These are phyloP conservation scores for Leishmania aethiopica DNA, from an alignment of 208 protist species.

Conservation along the genomic window DNA sequence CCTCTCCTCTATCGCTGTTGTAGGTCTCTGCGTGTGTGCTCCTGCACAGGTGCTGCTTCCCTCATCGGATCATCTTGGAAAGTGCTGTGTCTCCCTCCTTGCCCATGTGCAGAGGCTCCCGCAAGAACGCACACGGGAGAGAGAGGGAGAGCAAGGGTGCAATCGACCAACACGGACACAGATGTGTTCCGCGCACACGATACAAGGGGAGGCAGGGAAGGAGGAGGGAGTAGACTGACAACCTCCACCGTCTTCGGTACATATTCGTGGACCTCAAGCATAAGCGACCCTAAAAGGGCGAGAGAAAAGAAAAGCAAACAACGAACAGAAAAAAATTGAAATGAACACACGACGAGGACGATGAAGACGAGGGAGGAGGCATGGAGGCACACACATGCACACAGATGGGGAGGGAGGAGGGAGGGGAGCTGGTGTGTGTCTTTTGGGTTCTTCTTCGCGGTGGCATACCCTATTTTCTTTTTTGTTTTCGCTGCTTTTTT, in stretches of 20 bases:
- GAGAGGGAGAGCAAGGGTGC: not conserved
- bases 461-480: not conserved
- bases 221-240: not conserved
- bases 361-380: not conserved
- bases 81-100: not conserved
- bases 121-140: not conserved
- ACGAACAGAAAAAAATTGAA: not conserved
- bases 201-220: not conserved
- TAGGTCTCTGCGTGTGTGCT: not conserved
- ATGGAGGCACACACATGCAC: not conserved
- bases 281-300: not conserved
- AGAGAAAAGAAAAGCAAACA: not conserved
- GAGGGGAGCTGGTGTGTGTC: not conserved
- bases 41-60: not conserved
- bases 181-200: not conserved
- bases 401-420: too few species aligned
- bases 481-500: too few species aligned
- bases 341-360: not conserved
- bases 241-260: slow-evolving; percentile 4
- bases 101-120: not conserved
- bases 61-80: not conserved
- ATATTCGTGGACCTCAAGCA: slow-evolving; percentile 17
- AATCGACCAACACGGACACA: not conserved
- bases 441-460: not conserved
- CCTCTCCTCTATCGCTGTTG: not conserved